Evolutionary conservation across 2,329 filamentous ascomycete genomes (phyloP).

Genomic region (Colletotrichum sp.): DNA sequence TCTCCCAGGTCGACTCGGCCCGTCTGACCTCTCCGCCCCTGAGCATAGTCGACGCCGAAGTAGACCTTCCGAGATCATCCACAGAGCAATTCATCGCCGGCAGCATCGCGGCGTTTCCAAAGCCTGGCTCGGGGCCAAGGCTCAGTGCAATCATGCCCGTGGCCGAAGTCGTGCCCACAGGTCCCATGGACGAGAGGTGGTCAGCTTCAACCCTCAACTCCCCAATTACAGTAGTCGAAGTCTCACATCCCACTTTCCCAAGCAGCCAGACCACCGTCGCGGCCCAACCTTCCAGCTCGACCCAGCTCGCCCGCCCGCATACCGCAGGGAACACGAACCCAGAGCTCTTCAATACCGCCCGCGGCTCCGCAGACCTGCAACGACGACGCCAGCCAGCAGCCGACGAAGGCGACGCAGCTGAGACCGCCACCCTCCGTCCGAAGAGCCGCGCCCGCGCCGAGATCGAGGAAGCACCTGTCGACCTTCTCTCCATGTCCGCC

Average conservation of each 20-base stretch:
- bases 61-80: neutral
- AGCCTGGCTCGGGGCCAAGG: conserved; percentile 21
- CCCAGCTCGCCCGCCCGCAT: neutral
- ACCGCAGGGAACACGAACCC: neutral
- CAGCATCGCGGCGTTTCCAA: neutral
- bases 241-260: neutral
- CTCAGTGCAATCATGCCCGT: conserved; percentile 46
- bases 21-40: conserved; percentile 6
- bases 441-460: neutral
- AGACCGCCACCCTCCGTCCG: neutral
- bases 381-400: neutral
- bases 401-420: neutral
- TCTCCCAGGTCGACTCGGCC: conserved; percentile 14
- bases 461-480: neutral
- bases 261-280: neutral
- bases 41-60: neutral
- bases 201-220: conserved; percentile 19
- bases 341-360: neutral
- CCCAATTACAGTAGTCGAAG: neutral
- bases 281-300: neutral
- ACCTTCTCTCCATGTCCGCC: conserved; percentile 4
- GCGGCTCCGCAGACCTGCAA: neutral
- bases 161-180: conserved; percentile 34
- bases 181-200: conserved; percentile 12
- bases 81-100: conserved; percentile 6